Evolutionary conservation across 768 basidiomycete species (phyloP), one percentile per base, ranked within the genome.

Genomic region (Lepiota brunneoincarnata): DNA sequence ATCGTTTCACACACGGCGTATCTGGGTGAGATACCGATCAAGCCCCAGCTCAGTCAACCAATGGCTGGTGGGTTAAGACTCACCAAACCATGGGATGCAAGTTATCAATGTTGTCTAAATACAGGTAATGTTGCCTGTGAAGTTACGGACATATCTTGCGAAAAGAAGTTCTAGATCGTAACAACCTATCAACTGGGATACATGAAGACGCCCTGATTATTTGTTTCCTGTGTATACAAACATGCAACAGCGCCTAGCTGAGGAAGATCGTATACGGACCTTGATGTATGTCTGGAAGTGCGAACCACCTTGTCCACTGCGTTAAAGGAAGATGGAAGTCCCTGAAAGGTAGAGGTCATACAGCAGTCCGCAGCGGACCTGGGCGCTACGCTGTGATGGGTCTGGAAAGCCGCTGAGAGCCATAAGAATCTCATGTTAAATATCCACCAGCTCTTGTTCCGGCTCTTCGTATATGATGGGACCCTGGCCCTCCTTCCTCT

Each of bases 381-480:
- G 31, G 11, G 7, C 31, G 31, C 6, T 31, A 6, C 7, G 7
- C 31, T 31, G 11, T 31, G 31, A 10, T 17, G 45, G 10, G n/a
- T 31, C n/a, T 18, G 31, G 7, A 31, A 31, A 6, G 31, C 6
- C 31, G 7, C 11, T 9, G 7, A 9, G 31, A 31, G 11, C 31
- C 31, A 9, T 9, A 10, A 31, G 11, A 10, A 31, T 9, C 7
- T 10, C 7, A 31, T 31, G 14, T 34, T 45, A 54, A 38, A 54
- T 54, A 40, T 31, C 46, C 34, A 63, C 63, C 28, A 40, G 56
- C 23, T 69, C 69, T 58, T 72, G 72, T 57, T 73, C 68, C 20
- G 72, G 72, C 50, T 69, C 72, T 49, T 65, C 64, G 10, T 61
- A 59, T 17, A 70, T 62, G 34, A 24, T n/a, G 46, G 54, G 20